These are phyloP conservation scores for Beauveria rudraprayagi DNA, from an alignment of 2,329 filamentous ascomycete genomes.

Conservation along the genomic window DNA sequence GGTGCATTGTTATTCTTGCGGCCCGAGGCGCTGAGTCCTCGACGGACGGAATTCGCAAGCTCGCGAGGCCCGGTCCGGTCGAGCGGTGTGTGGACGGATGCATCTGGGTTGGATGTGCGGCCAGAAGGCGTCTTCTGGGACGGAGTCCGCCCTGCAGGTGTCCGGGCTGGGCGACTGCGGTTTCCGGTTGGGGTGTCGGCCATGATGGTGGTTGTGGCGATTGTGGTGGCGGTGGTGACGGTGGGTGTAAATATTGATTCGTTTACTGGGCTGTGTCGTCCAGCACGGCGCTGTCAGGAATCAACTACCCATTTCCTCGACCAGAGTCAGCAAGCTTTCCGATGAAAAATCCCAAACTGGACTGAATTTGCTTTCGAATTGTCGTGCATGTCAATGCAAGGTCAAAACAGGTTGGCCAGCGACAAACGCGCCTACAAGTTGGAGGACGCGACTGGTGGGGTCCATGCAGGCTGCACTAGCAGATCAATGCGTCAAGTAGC, in stretches of 20 bases:
- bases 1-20: conserved; percentile 29
- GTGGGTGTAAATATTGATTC: neutral
- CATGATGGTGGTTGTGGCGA: neutral
- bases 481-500: neutral
- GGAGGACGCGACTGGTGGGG: neutral
- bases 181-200: conserved; percentile 9
- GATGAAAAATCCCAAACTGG: too few species aligned
- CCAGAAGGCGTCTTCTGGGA: conserved; percentile 23
- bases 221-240: neutral
- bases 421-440: neutral
- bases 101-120: conserved; percentile 7
- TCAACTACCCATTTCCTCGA: neutral
- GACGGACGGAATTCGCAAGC: conserved; percentile 30
- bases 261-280: neutral
- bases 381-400: neutral
- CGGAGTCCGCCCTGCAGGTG: conserved; percentile 23
- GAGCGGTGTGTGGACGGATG: conserved; percentile 36
- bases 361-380: too few species aligned
- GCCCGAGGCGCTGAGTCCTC: conserved; percentile 38
- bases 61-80: conserved; percentile 28
- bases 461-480: neutral
- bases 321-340: neutral
- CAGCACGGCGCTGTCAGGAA: neutral
- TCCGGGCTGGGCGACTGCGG: neutral
- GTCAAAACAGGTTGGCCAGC: neutral